These are phyloP conservation scores for Aspergillus pseudoviridinutans DNA, from an alignment of 2,329 filamentous ascomycete genomes.

Conservation along the genomic window DNA sequence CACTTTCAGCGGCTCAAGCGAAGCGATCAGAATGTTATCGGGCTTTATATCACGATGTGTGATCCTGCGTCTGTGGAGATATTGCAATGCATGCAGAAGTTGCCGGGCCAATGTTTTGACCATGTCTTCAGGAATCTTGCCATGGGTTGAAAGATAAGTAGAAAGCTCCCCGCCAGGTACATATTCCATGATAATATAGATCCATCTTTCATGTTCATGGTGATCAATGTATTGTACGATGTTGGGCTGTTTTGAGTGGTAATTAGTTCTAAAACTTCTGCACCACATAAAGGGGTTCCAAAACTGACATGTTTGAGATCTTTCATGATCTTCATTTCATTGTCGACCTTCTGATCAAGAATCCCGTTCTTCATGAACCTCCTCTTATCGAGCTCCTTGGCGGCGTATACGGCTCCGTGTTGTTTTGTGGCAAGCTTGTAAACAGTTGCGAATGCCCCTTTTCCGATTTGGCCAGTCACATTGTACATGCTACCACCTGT, in stretches of 20 bases:
- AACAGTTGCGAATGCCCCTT: constrained; percentile 91
- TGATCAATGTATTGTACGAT: constrained; percentile 91
- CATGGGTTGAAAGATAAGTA: constrained; percentile 60
- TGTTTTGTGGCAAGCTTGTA: constrained; percentile 85
- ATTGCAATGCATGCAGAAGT: constrained; percentile 75
- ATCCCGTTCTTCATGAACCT: constrained; percentile 90
- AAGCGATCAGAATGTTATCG: constrained; percentile 88
- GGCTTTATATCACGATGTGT: constrained; percentile 99
- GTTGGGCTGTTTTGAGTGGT: constrained; percentile 56
- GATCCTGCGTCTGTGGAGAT: constrained; percentile 82
- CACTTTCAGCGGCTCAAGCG: constrained; percentile 68
- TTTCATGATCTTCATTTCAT: constrained; percentile 96
- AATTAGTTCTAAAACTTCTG: constrained; percentile 8
- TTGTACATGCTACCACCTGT: constrained; percentile 82
- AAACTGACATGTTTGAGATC: constrained; percentile 70
- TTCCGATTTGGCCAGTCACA: constrained; percentile 74
- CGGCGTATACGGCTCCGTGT: constrained; percentile 78
- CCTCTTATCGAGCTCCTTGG: constrained; percentile 91
- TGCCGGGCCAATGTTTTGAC: constrained; percentile 65
- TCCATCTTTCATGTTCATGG: constrained; percentile 71
- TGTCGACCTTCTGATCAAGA: constrained; percentile 86
- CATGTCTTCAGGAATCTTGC: constrained; percentile 62
- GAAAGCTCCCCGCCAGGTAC: constrained; percentile 79
- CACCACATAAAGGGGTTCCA: background rate
- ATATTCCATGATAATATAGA: constrained; percentile 98